Evolutionary conservation across 2,329 filamentous ascomycete genomes (phyloP), one percentile per base, ranked within the genome.

Genomic region (Fusarium sp.): DNA sequence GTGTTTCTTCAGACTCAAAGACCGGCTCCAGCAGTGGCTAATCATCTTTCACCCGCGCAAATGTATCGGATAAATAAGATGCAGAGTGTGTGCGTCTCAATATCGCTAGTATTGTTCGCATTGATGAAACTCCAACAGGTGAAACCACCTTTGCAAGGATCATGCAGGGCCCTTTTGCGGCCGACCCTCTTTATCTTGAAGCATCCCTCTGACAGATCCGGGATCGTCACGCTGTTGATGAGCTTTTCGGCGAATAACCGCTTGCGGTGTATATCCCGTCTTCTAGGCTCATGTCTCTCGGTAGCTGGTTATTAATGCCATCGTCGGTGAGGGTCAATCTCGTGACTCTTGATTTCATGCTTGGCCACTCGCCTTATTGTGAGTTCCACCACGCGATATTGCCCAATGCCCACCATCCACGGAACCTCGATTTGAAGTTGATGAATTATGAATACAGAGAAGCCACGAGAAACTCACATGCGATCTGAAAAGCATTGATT

Each of bases 121-220:
- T 51, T 51, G 46, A 51, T 60, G 49, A 68, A 65, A 44, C 62
- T 57, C 56, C 35, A 27, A 44, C 49, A 38, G 58, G 40, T 65
- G 66, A 66, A 66, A 69, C 46, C 16, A 46, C 46, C 31, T 24
- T 44, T 46, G 20, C 69, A 71, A 44, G 67, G 67, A 44, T 66
- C 27, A 12, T 31, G 10, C 35, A 31, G 10, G 46, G 46, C 27
- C 35, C 24, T 55, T 55, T 57, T 44, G 31, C 35, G 12, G 40
- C 31, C 12, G 44, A 24, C 44, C 20, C 38, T 38, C 46, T 63
- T 24, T 63, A 64, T 62, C 42, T 42, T 66, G 64, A 69, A 66
- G 69, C 70, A 66, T n/a, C 42, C 22, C 46, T 61, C 35, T 40
- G n/a, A 56, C 51, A 31, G 38, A 20, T 40, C 49, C 24, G 16